Percentiles rank a stretch among this genome's conserved stretches.
Conservation (phyloP, 148 eudicot species). For the Rhododendron mucronatum region DNA sequence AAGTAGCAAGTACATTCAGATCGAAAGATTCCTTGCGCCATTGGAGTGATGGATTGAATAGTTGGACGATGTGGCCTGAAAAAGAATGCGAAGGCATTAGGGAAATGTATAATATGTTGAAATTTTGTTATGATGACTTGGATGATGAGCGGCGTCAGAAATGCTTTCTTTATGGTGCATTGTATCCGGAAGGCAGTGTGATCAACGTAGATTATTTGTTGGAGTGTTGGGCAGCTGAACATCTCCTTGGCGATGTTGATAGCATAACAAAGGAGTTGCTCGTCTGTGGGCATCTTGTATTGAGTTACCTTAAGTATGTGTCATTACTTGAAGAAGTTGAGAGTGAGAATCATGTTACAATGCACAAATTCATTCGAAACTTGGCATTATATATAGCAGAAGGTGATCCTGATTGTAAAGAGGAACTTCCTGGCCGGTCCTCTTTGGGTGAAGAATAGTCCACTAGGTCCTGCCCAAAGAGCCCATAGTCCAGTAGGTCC, state of each 20-base stretch:
- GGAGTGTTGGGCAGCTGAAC: conserved; percentile 14
- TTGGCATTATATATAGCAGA: conserved; percentile 5
- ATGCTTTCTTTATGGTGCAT: conserved; percentile 19
- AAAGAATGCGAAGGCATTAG: not conserved
- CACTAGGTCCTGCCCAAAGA: too few relatives aligned
- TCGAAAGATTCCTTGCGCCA: not conserved
- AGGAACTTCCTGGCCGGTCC: too few relatives aligned
- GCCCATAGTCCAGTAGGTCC: too few relatives aligned
- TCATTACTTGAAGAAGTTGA: conserved; percentile 18
- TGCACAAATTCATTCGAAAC: conserved; percentile 15
- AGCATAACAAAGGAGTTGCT: not conserved
- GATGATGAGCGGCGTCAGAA: not conserved
- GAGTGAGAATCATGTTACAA: not conserved
- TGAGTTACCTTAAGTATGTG: conserved; percentile 5
- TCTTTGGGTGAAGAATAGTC: too few relatives aligned
- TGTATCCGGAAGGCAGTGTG: conserved; percentile 13
- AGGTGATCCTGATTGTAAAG: not conserved
- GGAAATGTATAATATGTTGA: conserved; percentile 6
- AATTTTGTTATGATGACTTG: conserved; percentile 12
- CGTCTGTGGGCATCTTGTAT: not conserved
- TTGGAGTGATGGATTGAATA: conserved; percentile 15
- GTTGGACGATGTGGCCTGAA: conserved; percentile 7
- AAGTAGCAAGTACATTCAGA: conserved; percentile 7
- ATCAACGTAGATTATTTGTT: conserved; percentile 1
- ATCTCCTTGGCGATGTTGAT: not conserved